Evolutionary conservation across 1,284 basidiomycete species (phyloP), one percentile per base, ranked within the genome.

Genomic region (Rhodotorula sp.): DNA sequence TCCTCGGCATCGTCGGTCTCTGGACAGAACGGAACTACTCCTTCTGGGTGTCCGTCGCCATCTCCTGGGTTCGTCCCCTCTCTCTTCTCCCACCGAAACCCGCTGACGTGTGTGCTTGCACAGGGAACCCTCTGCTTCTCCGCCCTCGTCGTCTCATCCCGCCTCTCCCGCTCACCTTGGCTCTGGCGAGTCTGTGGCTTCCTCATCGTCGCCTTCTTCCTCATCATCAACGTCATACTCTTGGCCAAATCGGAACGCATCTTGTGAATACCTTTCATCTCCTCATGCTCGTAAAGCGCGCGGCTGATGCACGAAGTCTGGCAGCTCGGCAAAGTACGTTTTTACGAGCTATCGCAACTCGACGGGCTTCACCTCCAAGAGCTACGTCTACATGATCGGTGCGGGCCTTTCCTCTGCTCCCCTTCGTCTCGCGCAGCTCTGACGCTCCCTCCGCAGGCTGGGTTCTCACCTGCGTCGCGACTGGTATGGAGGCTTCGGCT

Each of bases 371-470:
- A 46, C 53, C 8, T 63, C 54, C 4, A 67, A 68, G 54, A 63
- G 68, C n/a, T 74, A 74, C 46, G 77, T 78, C 18, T 76, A 76
- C 62, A 72, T 78, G 69, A 62, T 78, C 55, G 76, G 76, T 77
- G 74, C 74, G 70, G n/a, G n/a, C 11, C 44, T 11, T 10, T 31
- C 24, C 2, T 2, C 28, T 22, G 20, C 13, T 13, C 9, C 8
- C 15, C 15, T 26, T 30, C 20, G 4, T 40, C 4, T 4, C 9
- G 11, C n/a, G 37, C 26, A 9, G 20, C n/a, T 13, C 10, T 61
- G 1, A 22, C 22, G 5, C 10, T 22, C 20, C n/a, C 5, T 26
- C 22, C 0, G 20, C 58, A 61, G 60, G 60, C 13, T 61, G 60
- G 60, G 60, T 70, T 18, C 40, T 75, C n/a, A 77, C 75, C 13